These are phyloP conservation scores for Apium graveolens DNA, from an alignment of 129 eudicot genomes.

Conservation along the genomic window DNA sequence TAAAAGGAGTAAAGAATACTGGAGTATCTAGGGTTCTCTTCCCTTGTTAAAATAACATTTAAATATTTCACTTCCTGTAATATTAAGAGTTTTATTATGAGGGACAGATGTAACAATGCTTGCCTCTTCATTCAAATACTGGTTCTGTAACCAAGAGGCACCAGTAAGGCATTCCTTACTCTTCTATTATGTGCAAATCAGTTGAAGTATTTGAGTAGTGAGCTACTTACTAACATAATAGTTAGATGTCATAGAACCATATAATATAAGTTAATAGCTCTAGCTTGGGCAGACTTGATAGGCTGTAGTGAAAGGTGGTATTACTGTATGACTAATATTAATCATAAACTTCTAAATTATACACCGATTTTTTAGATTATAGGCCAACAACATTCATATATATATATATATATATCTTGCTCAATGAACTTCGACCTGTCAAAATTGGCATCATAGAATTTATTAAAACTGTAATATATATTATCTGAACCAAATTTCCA, in stretches of 20 bases:
- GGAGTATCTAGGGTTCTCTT: constrained; percentile 83
- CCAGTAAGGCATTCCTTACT: constrained; percentile 25
- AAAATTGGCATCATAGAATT: too few species aligned
- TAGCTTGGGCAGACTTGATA: constrained; percentile 30
- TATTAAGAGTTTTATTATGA: constrained; percentile 8
- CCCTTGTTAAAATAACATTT: constrained; percentile 23
- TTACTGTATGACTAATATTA: constrained; percentile 16
- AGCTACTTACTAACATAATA: constrained; percentile 36
- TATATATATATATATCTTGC: too few species aligned
- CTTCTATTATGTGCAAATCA: constrained; percentile 72
- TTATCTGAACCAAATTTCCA: too few species aligned
- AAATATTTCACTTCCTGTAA: constrained; percentile 8
- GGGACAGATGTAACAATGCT: constrained; percentile 18
- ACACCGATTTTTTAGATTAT: too few species aligned
- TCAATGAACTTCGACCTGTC: too few species aligned
- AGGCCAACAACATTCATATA: too few species aligned
- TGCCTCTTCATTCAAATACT: constrained; percentile 28
- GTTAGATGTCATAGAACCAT: not conserved
- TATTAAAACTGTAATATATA: too few species aligned
- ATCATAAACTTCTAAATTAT: too few species aligned
- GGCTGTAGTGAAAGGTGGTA: constrained; percentile 33
- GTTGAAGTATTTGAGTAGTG: constrained; percentile 93
- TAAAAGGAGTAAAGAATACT: constrained; percentile 28
- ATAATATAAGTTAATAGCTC: constrained; percentile 43
- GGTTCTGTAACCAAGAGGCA: constrained; percentile 36